phyloP scores from a whole-genome alignment of 2,329 filamentous ascomycete genomes.

The Penicillium sp. region DNA sequence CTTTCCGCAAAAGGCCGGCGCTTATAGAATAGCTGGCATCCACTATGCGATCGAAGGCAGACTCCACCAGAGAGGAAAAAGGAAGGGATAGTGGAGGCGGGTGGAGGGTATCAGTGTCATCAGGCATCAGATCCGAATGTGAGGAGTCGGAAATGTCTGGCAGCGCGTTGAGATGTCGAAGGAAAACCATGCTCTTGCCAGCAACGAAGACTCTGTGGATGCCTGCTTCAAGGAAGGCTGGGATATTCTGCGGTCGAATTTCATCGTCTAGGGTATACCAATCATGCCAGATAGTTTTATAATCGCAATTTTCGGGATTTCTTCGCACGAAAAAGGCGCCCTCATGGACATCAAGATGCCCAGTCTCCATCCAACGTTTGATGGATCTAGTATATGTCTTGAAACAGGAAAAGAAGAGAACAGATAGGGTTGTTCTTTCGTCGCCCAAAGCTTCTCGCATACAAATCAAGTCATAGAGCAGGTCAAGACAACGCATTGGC shows the following conservation, averaged over 20 bases:
- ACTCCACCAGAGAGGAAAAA: conserved; percentile 70
- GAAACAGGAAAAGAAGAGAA: conserved; percentile 79
- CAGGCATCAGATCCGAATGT: conserved; percentile 37
- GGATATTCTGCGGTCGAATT: conserved; percentile 65
- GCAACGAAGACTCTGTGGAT: conserved; percentile 78
- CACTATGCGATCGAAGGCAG: conserved; percentile 76
- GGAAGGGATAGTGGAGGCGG: conserved; percentile 36
- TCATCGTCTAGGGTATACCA: conserved; percentile 70
- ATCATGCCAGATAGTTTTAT: conserved; percentile 74
- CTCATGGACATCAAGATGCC: conserved; percentile 68
- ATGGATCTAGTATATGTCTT: conserved; percentile 81
- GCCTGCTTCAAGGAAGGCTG: conserved; percentile 73
- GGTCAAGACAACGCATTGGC: conserved; percentile 76
- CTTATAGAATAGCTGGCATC: conserved; percentile 73
- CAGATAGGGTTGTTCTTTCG: conserved; percentile 64
- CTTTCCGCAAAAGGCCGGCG: conserved; percentile 66
- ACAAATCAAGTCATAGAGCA: conserved; percentile 72
- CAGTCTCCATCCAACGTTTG: conserved; percentile 80
- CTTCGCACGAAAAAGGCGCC: conserved; percentile 77
- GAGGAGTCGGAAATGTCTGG: conserved; percentile 35
- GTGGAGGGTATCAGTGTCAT: conserved; percentile 46
- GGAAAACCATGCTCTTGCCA: conserved; percentile 84
- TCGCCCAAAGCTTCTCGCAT: conserved; percentile 72
- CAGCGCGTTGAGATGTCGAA: conserved; percentile 68
- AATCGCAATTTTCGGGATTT: conserved; percentile 58